phyloP scores from a whole-genome alignment of 805 yeast genomes.

The Cyberlindnera mrakii region DNA sequence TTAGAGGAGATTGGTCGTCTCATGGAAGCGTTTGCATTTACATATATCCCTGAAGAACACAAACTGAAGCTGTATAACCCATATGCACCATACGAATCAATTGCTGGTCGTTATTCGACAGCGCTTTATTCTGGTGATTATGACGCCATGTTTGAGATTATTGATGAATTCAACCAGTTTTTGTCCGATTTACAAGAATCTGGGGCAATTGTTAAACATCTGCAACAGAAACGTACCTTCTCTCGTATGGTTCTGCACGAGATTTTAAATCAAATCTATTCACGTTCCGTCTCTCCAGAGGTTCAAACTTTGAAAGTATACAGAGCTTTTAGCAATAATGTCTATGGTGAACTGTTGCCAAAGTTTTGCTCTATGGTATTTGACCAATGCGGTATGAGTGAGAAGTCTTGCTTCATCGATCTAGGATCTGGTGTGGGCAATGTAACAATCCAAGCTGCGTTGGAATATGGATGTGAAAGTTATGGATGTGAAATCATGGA shows the following conservation, averaged over 20 bases:
- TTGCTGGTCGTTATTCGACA: constrained; percentile 32
- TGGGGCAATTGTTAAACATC: constrained; percentile 26
- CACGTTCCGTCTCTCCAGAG: constrained; percentile 74
- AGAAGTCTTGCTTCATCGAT: constrained; percentile 65
- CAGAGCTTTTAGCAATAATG: constrained; percentile 83
- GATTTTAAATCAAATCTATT: constrained; percentile 63
- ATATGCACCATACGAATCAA: constrained; percentile 29
- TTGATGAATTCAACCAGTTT: constrained; percentile 39
- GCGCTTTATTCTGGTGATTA: constrained; percentile 28
- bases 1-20: constrained; percentile 51
- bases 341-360: constrained; percentile 88
- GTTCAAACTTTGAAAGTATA: constrained; percentile 59
- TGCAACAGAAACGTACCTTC: constrained; percentile 26
- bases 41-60: constrained; percentile 35
- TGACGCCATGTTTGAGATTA: constrained; percentile 24
- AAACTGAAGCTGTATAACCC: constrained; percentile 29
- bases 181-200: constrained; percentile 30
- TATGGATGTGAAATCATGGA: constrained; percentile 91
- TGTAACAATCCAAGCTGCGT: constrained; percentile 81
- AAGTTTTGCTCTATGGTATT: constrained; percentile 64
- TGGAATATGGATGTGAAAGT: constrained; percentile 77
- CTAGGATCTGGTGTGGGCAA: constrained; percentile 95
- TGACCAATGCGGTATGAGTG: constrained; percentile 47
- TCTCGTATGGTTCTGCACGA: constrained; percentile 53
- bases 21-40: constrained; percentile 37